Base-by-base conservation (phyloP, 2,329 filamentous ascomycete species). In the Colletotrichum melonis region DNA sequence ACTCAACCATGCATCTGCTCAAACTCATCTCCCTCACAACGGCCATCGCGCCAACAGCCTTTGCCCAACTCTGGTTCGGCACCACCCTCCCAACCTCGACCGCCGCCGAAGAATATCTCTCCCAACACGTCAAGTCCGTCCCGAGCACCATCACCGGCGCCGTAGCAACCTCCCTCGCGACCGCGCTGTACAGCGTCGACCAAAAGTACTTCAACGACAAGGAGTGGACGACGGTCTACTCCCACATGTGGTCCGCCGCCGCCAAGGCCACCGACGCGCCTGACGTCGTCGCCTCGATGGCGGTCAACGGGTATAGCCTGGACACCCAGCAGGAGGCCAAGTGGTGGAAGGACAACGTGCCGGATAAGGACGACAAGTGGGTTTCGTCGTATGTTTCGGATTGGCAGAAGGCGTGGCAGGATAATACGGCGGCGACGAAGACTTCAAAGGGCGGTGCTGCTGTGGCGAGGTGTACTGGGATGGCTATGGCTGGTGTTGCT, bases 161-260 rank as follows among this genome's bases (percentile, higher is more conserved):
- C 19, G 49, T 63, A 5, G 66, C 66, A 5, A 72, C 69, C 6
- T 69, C 65, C 19, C 65, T 72, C 28, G 65, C 59, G 19, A 72
- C 58, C 26, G 74, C 73, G 5, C 63, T 75, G 28, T 75, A 67
- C 58, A 66, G 70, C 16, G 74, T 74, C 55, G 67, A 76, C 3
- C 26, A 38, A 14, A 64, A 62, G 35, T 76, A 69, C 58, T 54
- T 16, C 54, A 65, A 68, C 62, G 64, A 63, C 46, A 28, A 58
- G 2, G 49, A 59, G 38, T 75, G 58, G 63, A 65, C 58, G 22
- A 72, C 75, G 22, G 68, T 76, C 46, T 60, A 65, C 58, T 63
- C 62, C 19, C 66, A 76, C 72, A 67, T 75, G 42, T 74, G 58
- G 63, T 70, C 74, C 42, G 75, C 74, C 35, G 75, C 71, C 38